Evolutionary conservation across 257 asterid species (phyloP), one percentile per base, ranked within the genome.

Genomic region (Ballota nigra): DNA sequence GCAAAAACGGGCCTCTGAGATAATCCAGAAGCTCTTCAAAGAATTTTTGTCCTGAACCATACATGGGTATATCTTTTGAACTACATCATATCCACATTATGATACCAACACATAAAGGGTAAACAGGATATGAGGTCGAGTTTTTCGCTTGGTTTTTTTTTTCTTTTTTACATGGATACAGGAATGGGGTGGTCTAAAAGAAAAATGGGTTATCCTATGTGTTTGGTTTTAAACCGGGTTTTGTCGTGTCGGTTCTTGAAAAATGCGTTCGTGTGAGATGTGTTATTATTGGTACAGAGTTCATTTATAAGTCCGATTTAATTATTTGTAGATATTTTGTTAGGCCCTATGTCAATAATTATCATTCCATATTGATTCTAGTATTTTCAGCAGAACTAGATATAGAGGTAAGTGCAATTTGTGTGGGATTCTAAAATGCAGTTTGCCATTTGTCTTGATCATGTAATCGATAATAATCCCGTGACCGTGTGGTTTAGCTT

Each of bases 1-100:
- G 96, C 98, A 47, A 95, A 95, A 81, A 92, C 97, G 19, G 98
- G 98, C 71, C 90, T 90, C 49, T 95, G 80, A 79, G 63, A 77
- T 66, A 34, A 38, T 70, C 36, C 9, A 68, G 62, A 24, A 31
- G 38, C 6, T 76, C 68, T 52, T 59, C 68, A 69, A 45, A 45
- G 56, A 41, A 53, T 26, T 28, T 6, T 28, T 57, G 6, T 57
- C 38, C 51, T 29, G 63, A 38, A 66, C 66, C 59, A 59, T 61
- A 33, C 69, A 24, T 49, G 74, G 67, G 63, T 26, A 66, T 36
- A 59, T 28, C 77, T 36, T 67, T 70, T 58, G 56, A 45, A 40
- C 51, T 64, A 72, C 71, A 64, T 53, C 73, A 58, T 64, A 31
- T 41, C 70, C 47, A 26, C 66, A 33, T 57, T 43, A 72, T 66